Evolutionary conservation across 805 yeast species (phyloP).

Genomic region (Peterozyma xylosa): DNA sequence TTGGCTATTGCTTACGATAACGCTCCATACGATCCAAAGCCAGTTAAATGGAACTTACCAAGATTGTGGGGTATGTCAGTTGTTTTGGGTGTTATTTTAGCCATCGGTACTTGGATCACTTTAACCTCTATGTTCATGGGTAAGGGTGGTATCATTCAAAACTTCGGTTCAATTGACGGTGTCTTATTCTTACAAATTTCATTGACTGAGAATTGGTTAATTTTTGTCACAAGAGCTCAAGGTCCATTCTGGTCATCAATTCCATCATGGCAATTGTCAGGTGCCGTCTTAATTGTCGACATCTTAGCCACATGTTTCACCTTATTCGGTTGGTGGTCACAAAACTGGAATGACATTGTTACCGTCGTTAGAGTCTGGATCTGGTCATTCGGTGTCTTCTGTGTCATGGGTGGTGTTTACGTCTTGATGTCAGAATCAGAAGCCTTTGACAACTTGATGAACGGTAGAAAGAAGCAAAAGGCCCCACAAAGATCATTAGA

Average conservation of each 20-base stretch:
- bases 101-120: conserved; percentile 91
- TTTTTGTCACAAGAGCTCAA: conserved; percentile 92
- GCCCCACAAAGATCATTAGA: conserved; percentile 64
- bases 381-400: conserved; percentile 96
- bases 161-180: conserved; percentile 93
- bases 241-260: conserved; percentile 98
- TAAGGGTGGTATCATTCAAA: conserved; percentile 91
- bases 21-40: conserved; percentile 89
- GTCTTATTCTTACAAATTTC: conserved; percentile 90
- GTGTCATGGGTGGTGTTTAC: conserved; percentile 94
- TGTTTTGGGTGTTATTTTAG: conserved; percentile 77
- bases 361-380: conserved; percentile 92
- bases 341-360: conserved; percentile 94
- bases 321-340: conserved; percentile 96
- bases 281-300: conserved; percentile 89
- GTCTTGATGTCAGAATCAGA: conserved; percentile 82
- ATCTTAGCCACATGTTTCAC: conserved; percentile 88
- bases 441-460: conserved; percentile 75
- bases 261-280: conserved; percentile 95
- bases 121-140: conserved; percentile 88
- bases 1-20: conserved; percentile 95
- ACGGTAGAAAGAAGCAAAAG: conserved; percentile 61
- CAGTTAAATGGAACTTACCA: conserved; percentile 96
- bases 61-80: conserved; percentile 97
- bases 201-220: conserved; percentile 94